These are phyloP conservation scores for Chrysanthemum seticuspe DNA, from an alignment of 129 eudicot genomes.

Conservation along the genomic window DNA sequence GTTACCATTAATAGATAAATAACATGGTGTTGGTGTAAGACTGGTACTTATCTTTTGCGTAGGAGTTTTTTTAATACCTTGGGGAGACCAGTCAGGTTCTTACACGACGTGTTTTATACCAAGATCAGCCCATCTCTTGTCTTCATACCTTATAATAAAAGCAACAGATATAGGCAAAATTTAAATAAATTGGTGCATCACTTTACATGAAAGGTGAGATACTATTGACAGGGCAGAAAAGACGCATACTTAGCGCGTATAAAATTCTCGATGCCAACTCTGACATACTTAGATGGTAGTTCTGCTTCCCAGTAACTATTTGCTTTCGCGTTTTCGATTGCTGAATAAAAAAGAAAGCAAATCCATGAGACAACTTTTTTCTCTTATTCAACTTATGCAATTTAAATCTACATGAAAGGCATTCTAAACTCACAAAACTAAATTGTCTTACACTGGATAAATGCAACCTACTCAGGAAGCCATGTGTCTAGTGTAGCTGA, in stretches of 20 bases:
- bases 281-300: conserved; percentile 73
- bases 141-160: conserved; percentile 67
- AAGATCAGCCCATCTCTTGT: conserved; percentile 91
- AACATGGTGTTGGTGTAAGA: no score
- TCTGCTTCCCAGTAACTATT: conserved; percentile 98
- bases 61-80: no score
- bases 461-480: background rate
- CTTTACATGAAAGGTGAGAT: background rate
- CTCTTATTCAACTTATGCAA: no score
- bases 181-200: background rate
- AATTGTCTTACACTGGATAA: background rate
- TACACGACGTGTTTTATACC: no score
- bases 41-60: no score
- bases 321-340: conserved; percentile 88
- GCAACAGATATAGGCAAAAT: background rate
- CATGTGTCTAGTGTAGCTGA: background rate
- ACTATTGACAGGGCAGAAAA: background rate
- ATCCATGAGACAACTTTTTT: background rate
- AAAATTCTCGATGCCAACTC: conserved; percentile 88
- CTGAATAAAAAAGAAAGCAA: conserved; percentile 37
- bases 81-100: no score
- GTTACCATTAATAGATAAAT: no score
- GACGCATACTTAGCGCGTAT: conserved; percentile 79
- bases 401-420: no score
- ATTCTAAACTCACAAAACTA: no score